Percentiles rank a stretch among this genome's conserved stretches.
Conservation (phyloP, 2,329 filamentous ascomycete species). For the Penicillium sp. region DNA sequence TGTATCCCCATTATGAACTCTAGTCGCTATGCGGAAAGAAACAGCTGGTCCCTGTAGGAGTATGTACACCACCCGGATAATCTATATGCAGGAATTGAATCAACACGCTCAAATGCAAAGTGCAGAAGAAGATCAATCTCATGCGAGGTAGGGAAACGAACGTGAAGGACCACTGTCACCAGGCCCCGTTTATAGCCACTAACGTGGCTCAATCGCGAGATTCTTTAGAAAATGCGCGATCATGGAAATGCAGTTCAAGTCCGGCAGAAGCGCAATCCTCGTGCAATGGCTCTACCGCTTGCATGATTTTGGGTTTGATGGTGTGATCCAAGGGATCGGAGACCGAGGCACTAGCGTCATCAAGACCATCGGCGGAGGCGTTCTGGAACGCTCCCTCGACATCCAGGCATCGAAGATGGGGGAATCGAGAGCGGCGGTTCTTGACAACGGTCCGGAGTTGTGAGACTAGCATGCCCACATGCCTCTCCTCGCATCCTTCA, state of each 20-base stretch:
- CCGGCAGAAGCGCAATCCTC: constrained; percentile 24
- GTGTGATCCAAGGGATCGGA: not conserved
- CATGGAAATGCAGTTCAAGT: constrained; percentile 28
- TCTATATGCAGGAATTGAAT: not conserved
- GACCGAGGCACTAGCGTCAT: not conserved
- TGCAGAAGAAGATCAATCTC: not conserved
- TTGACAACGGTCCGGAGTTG: constrained; percentile 28
- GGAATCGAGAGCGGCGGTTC: constrained; percentile 22
- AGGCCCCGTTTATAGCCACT: too few species aligned
- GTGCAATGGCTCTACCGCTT: constrained; percentile 27
- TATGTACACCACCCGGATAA: not conserved
- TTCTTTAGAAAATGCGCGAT: constrained; percentile 18
- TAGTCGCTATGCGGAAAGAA: not conserved
- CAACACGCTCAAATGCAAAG: not conserved
- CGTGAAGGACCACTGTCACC: too few species aligned
- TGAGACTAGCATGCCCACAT: constrained; percentile 27
- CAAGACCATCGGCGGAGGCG: constrained; percentile 25
- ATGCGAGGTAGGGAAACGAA: not conserved
- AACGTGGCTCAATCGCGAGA: not conserved
- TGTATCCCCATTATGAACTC: not conserved
- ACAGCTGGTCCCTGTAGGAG: not conserved
- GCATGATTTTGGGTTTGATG: constrained; percentile 29
- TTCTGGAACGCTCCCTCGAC: constrained; percentile 34
- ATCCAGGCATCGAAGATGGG: constrained; percentile 21
- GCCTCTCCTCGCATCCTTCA: constrained; percentile 32